Percentiles rank a stretch among this genome's conserved stretches.
Conservation (phyloP, 192 early-diverging fungal species). For the Entomortierella lignicola region DNA sequence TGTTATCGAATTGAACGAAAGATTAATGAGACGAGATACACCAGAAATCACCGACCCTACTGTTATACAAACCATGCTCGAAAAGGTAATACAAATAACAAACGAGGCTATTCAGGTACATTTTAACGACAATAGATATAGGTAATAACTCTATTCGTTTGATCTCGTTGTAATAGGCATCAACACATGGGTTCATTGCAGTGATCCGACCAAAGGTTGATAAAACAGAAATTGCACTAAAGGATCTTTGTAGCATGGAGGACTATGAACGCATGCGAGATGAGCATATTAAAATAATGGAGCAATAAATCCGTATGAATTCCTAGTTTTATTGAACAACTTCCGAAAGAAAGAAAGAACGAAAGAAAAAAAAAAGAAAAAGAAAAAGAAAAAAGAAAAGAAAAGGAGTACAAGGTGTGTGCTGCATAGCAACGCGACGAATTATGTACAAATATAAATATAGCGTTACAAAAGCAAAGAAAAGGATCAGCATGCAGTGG, state of each 20-base stretch:
- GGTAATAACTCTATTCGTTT: not conserved
- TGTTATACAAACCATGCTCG: constrained; percentile 30
- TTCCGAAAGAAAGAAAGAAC: no score
- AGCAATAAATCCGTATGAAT: not conserved
- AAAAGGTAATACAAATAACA: constrained; percentile 35
- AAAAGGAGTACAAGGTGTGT: not conserved
- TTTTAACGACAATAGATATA: no score
- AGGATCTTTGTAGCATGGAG: constrained; percentile 35
- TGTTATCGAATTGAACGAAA: constrained; percentile 46
- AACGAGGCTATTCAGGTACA: no score
- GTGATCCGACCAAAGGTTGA: constrained; percentile 42
- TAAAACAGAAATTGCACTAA: constrained; percentile 32
- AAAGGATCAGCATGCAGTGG: no score
- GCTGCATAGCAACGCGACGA: not conserved
- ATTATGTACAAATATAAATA: not conserved
- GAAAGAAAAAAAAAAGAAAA: not conserved
- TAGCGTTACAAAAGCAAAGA: no score
- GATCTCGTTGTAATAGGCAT: constrained; percentile 18
- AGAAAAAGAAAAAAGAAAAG: not conserved
- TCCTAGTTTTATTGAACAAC: not conserved
- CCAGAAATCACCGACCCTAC: constrained; percentile 20
- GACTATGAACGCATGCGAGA: constrained; percentile 12
- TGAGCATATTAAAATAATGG: not conserved
- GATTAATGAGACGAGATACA: constrained; percentile 8
- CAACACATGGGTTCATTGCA: constrained; percentile 51